Conservation (phyloP, 805 yeast genomes). For the Lipomyces yamadae region DNA sequence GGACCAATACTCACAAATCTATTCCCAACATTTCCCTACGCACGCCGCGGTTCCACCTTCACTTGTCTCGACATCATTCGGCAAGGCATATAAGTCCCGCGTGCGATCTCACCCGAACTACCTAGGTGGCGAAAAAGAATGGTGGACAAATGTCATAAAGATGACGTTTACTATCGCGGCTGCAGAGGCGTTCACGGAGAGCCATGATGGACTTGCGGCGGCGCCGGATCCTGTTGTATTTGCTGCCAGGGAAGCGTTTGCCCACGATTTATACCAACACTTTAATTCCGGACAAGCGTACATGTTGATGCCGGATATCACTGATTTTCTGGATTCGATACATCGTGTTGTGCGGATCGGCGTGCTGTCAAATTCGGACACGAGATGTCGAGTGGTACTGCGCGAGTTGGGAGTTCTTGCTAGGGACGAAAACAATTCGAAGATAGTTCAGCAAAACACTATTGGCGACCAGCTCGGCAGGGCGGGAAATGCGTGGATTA, state of each 20-base stretch:
- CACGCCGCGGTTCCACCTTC: background rate
- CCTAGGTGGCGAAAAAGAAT: conserved; percentile 25
- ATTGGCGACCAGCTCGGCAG: background rate
- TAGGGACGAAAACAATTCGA: too few relatives aligned
- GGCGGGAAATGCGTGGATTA: conserved; percentile 13
- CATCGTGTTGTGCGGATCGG: conserved; percentile 10
- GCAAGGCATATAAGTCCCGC: conserved; percentile 20
- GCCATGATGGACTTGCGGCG: background rate
- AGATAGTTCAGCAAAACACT: background rate
- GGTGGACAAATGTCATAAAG: conserved; percentile 33
- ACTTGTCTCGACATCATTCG: background rate
- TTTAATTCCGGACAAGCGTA: conserved; percentile 30
- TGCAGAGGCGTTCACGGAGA: background rate
- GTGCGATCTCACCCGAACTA: conserved; percentile 28
- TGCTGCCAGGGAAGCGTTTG: conserved; percentile 10
- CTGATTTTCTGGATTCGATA: conserved; percentile 18
- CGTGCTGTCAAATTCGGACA: conserved; percentile 31
- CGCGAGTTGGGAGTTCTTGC: conserved; percentile 22
- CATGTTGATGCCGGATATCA: conserved; percentile 19
- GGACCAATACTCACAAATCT: conserved; percentile 23
- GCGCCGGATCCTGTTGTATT: background rate
- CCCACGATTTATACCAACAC: conserved; percentile 16
- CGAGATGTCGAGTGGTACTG: conserved; percentile 20
- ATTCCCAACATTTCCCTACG: conserved; percentile 16
- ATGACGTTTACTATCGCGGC: conserved; percentile 18